Conservation (phyloP, 768 basidiomycete genomes). For the Kwoniella bestiolae region DNA sequence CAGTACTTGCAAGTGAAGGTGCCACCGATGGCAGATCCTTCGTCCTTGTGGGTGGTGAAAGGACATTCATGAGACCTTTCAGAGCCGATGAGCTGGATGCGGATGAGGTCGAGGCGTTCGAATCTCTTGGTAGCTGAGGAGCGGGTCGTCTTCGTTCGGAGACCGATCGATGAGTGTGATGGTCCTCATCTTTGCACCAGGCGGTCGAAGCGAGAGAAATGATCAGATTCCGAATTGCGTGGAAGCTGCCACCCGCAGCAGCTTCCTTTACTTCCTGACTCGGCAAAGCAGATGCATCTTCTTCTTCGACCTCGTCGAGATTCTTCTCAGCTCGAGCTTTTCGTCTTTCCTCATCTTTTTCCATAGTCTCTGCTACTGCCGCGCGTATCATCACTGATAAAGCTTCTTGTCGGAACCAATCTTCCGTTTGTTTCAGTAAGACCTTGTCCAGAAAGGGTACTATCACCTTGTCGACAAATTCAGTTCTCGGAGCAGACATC, state of each 20-base stretch:
- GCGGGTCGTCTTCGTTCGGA: constrained; percentile 16
- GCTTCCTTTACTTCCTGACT: constrained; percentile 41
- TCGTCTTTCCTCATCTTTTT: constrained; percentile 52
- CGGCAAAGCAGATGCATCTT: constrained; percentile 38
- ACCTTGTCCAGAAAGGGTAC: constrained; percentile 57
- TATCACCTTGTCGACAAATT: constrained; percentile 54
- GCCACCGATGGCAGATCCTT: constrained; percentile 41
- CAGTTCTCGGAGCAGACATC: constrained; percentile 41
- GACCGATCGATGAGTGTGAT: neutral
- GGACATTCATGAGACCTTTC: constrained; percentile 28
- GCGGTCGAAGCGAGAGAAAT: constrained; percentile 41
- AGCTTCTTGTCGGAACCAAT: constrained; percentile 52
- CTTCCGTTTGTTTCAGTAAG: constrained; percentile 51
- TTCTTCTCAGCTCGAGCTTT: constrained; percentile 22
- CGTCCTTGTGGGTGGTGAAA: constrained; percentile 34
- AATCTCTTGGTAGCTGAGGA: constrained; percentile 6
- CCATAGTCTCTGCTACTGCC: constrained; percentile 54
- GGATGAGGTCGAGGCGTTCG: neutral
- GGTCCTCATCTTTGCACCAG: constrained; percentile 37
- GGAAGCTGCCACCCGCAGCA: constrained; percentile 41
- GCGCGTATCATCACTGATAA: constrained; percentile 50
- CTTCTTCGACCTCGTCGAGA: constrained; percentile 27
- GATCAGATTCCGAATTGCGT: constrained; percentile 45
- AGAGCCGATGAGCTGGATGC: constrained; percentile 21
- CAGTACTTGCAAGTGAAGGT: constrained; percentile 18